Evolutionary conservation across 2,329 filamentous ascomycete species (phyloP), one percentile per base, ranked within the genome.

Genomic region (Phyllosticta citriasiana): DNA sequence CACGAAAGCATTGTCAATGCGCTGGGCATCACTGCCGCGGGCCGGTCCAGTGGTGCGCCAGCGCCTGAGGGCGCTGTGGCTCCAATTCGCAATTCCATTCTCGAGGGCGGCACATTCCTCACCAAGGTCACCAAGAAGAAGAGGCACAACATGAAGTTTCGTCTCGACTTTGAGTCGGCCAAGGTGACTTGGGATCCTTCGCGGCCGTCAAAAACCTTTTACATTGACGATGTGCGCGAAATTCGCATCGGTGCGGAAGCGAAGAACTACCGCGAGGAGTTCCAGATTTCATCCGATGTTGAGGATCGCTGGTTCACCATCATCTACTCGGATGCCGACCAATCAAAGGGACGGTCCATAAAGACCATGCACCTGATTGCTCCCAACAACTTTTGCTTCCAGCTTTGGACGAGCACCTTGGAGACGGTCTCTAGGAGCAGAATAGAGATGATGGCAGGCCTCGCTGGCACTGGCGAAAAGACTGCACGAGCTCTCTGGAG

Each of bases 221-320:
- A 96, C 73, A 89, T 99, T 64, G 94, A 99, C 69, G 91, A 97
- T 72, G 93, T 99, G 68, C 88, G 89, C 69, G 91, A 96, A 70
- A 91, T 97, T 55, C 86, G 92, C 64, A 85, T 87, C 35, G 91
- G 90, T 19, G 83, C 83, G 12, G 90, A 97, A 71, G 90, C 93
- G 19, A 85, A 89, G 62, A 93, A 96, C 71, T 96, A 96, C 71
- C 88, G 90, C 52, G 86, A 93, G 68, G 92, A 97, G 72, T 89
- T 88, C 70, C 84, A 85, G 50, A 78, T 94, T 24, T 77, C 86
- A 0, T 82, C 87, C 57, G 78, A 83, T 5, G 82, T 85, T 50
- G 88, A 92, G 67, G 76, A 81, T 7, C 84, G 85, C 14, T 96
- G 92, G 83, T 93, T 97, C 70, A 95, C 92, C 27, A 91, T 99